Conservation (phyloP, 129 eudicot genomes). For the Tagetes patula region DNA sequence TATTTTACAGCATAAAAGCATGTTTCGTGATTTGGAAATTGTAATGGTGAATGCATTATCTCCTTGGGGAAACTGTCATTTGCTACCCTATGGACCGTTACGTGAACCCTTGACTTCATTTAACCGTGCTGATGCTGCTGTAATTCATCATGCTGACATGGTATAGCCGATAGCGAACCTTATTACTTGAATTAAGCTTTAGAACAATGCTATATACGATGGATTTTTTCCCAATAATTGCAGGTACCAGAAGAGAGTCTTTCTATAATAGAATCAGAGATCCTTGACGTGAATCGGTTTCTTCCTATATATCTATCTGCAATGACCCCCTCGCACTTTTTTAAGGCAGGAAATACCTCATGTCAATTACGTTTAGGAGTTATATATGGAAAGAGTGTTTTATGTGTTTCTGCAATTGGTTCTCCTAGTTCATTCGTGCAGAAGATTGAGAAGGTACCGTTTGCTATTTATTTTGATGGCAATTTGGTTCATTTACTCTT, state of each 20-base stretch:
- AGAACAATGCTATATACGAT: neutral
- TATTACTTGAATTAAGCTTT: neutral
- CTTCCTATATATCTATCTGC: constrained; percentile 56
- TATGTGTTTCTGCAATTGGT: constrained; percentile 91
- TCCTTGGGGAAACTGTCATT: constrained; percentile 75
- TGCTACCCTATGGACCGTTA: constrained; percentile 87
- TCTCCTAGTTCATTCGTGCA: constrained; percentile 66
- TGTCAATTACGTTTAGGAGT: constrained; percentile 41
- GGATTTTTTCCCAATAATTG: constrained; percentile 18
- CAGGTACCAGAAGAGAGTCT: constrained; percentile 53
- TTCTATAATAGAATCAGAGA: constrained; percentile 40
- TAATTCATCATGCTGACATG: constrained; percentile 92
- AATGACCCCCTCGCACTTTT: constrained; percentile 65
- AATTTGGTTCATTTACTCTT: constrained; percentile 7
- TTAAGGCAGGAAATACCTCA: constrained; percentile 39
- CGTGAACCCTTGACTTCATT: constrained; percentile 82
- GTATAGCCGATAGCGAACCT: constrained; percentile 39
- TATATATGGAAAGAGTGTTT: constrained; percentile 31
- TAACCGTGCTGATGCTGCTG: constrained; percentile 61
- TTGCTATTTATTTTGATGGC: neutral
- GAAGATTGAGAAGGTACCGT: constrained; percentile 63
- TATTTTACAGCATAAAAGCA: constrained; percentile 59
- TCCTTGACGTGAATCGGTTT: constrained; percentile 41
- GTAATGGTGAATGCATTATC: constrained; percentile 83
- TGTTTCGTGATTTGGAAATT: constrained; percentile 73